phyloP scores from a whole-genome alignment of 305 asterid species.

The Ilex paraguariensis region DNA sequence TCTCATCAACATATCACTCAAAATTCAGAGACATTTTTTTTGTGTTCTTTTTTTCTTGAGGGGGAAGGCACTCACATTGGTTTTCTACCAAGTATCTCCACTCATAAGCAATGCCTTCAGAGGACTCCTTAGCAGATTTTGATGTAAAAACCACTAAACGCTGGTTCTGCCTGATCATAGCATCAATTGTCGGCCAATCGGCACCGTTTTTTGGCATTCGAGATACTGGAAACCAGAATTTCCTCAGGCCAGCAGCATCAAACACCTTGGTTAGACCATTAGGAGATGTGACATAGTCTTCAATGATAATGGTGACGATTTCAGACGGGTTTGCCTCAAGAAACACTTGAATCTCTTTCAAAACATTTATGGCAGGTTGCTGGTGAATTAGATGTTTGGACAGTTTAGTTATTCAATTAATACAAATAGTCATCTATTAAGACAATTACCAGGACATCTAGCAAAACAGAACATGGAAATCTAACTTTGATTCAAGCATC shows the following conservation, averaged over 20 bases:
- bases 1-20: background rate
- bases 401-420: slow-evolving; percentile 6
- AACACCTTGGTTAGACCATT: slow-evolving; percentile 65
- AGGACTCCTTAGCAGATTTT: slow-evolving; percentile 47
- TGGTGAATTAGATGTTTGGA: slow-evolving; percentile 11
- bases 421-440: slow-evolving; percentile 7
- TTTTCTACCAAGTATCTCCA: slow-evolving; percentile 91
- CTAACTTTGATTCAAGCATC: background rate
- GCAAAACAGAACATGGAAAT: too few species aligned
- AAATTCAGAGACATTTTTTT: too few species aligned
- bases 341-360: slow-evolving; percentile 66
- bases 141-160: slow-evolving; percentile 91
- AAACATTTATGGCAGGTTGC: slow-evolving; percentile 78
- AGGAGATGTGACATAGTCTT: slow-evolving; percentile 78
- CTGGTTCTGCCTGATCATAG: slow-evolving; percentile 69
- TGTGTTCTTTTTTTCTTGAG: too few species aligned
- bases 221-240: slow-evolving; percentile 73
- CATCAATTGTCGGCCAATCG: slow-evolving; percentile 80
- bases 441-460: background rate
- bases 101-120: slow-evolving; percentile 80
- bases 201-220: slow-evolving; percentile 83
- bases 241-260: slow-evolving; percentile 57
- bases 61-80: slow-evolving; percentile 50
- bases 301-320: slow-evolving; percentile 73
- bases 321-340: slow-evolving; percentile 68